phyloP scores from a whole-genome alignment of 1,284 basidiomycete genomes.

The Cystobasidium pallidum region DNA sequence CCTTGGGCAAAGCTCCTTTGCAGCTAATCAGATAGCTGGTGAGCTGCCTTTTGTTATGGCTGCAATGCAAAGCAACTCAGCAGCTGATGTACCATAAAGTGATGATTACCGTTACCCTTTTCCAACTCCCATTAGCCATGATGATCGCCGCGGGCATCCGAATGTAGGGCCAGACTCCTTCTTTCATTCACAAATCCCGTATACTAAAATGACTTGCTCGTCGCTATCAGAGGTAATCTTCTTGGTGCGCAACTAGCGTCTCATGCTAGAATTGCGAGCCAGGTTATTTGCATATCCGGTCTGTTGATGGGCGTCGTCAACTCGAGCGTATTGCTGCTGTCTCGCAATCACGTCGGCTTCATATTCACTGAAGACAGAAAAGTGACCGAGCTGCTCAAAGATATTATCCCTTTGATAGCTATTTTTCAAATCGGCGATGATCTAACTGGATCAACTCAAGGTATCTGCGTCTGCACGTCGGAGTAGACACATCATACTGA shows the following conservation, averaged over 20 bases:
- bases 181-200: no score
- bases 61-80: no score
- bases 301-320: conserved; percentile 65
- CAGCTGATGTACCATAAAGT: not conserved
- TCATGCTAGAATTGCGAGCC: conserved; percentile 66
- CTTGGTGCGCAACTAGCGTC: conserved; percentile 65
- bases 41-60: no score
- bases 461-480: not conserved
- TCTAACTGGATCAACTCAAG: conserved; percentile 65
- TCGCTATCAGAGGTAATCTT: conserved; percentile 69
- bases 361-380: conserved; percentile 69
- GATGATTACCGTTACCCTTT: conserved; percentile 22
- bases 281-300: conserved; percentile 67
- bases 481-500: not conserved
- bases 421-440: conserved; percentile 77
- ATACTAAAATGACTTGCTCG: not conserved
- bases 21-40: conserved; percentile 29
- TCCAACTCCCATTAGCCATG: conserved; percentile 28
- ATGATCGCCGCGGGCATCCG: conserved; percentile 26
- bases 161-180: conserved; percentile 5
- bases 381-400: conserved; percentile 67
- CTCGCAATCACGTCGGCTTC: conserved; percentile 69
- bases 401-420: conserved; percentile 76
- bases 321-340: conserved; percentile 65
- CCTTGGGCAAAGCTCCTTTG: conserved; percentile 18